phyloP scores from a whole-genome alignment of 2,329 filamentous ascomycete species.

The Paecilomyces formosus region DNA sequence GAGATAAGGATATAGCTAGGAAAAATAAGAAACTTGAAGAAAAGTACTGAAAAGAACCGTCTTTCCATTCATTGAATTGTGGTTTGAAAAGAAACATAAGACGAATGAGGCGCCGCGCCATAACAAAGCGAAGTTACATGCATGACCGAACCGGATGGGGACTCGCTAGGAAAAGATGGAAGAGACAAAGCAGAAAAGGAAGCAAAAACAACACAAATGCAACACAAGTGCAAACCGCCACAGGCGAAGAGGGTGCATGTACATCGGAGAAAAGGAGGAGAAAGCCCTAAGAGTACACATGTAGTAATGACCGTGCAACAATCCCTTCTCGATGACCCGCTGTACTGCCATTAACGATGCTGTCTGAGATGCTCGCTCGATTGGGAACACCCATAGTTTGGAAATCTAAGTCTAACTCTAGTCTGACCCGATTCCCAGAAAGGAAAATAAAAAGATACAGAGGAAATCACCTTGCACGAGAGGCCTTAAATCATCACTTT shows the following conservation, averaged over 20 bases:
- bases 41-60: background rate
- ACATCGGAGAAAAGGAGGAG: constrained; percentile 12
- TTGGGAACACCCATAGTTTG: constrained; percentile 8
- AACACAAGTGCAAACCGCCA: constrained; percentile 2
- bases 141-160: background rate
- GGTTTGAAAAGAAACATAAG: background rate
- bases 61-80: background rate
- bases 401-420: constrained; percentile 16
- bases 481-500: constrained; percentile 11
- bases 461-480: background rate
- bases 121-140: background rate
- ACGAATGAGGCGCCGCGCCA: background rate
- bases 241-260: constrained; percentile 4
- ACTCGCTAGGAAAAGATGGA: background rate
- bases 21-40: background rate
- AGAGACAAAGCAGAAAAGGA: constrained; percentile 3
- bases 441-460: background rate
- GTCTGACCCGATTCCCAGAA: background rate
- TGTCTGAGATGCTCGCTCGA: constrained; percentile 3
- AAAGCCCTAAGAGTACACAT: constrained; percentile 5
- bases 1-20: background rate
- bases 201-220: constrained; percentile 4
- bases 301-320: background rate
- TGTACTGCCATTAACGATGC: background rate
- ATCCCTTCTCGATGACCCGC: background rate